Conservation (phyloP, 768 basidiomycete genomes). For the Austroboletus eburneus region DNA sequence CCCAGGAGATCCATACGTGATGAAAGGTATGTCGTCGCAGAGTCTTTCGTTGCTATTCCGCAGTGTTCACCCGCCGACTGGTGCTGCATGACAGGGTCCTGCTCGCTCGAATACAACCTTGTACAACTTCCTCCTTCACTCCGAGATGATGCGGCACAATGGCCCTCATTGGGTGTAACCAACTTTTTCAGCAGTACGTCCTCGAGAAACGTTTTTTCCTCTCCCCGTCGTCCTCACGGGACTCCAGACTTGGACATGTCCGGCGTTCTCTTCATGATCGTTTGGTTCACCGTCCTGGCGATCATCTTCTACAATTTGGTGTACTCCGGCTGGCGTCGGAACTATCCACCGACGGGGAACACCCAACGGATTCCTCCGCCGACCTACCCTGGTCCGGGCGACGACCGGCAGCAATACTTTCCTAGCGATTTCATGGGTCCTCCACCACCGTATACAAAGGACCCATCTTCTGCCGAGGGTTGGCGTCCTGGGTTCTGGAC, state of each 20-base stretch:
- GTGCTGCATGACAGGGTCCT: constrained; percentile 62
- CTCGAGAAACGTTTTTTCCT: too few species aligned
- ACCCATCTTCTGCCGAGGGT: constrained; percentile 27
- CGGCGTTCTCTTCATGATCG: constrained; percentile 47
- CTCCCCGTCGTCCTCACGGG: too few species aligned
- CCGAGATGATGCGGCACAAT: constrained; percentile 12
- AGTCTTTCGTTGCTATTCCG: background rate
- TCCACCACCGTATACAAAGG: constrained; percentile 55
- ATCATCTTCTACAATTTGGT: constrained; percentile 58
- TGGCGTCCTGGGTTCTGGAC: constrained; percentile 84
- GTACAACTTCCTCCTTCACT: constrained; percentile 54
- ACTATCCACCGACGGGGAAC: constrained; percentile 28
- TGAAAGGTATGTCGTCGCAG: constrained; percentile 58
- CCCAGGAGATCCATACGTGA: constrained; percentile 77
- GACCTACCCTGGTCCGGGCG: constrained; percentile 29
- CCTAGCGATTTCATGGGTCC: constrained; percentile 47
- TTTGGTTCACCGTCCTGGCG: constrained; percentile 52
- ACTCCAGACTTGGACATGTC: constrained; percentile 43
- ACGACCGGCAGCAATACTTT: constrained; percentile 40
- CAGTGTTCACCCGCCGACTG: background rate
- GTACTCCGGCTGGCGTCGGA: constrained; percentile 45
- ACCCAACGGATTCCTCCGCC: constrained; percentile 24
- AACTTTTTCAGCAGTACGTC: constrained; percentile 24
- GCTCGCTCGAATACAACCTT: constrained; percentile 80
- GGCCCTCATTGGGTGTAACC: constrained; percentile 8